A percentile compares a stretch with the other conserved stretches of the same genome.
These are phyloP conservation scores for Colletotrichum lentis DNA, from an alignment of 2,329 filamentous ascomycete species.

Conservation along the genomic window DNA sequence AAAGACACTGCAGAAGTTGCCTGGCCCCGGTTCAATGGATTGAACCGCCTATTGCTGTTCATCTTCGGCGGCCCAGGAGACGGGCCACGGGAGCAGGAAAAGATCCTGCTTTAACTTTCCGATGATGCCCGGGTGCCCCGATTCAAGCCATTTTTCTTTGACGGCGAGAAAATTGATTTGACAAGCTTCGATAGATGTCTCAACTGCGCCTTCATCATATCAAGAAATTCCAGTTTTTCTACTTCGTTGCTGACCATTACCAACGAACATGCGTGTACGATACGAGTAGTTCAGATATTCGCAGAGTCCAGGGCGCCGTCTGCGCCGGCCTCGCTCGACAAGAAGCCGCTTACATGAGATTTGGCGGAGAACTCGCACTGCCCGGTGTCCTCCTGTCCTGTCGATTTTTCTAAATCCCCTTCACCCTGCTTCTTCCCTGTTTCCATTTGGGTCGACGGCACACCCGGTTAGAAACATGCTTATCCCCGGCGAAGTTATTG, in stretches of 20 bases:
- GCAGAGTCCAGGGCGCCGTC: background rate
- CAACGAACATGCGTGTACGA: background rate
- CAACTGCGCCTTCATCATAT: background rate
- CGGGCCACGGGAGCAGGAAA: conserved; percentile 18
- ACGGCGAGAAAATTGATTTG: too few species aligned
- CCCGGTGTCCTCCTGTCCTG: too few species aligned
- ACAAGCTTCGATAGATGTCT: background rate
- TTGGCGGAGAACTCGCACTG: background rate
- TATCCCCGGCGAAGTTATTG: background rate
- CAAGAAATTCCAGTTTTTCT: too few species aligned
- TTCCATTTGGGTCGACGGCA: background rate
- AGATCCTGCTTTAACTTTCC: conserved; percentile 8
- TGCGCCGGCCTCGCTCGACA: background rate
- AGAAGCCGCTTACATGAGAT: background rate
- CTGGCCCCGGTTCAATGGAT: conserved; percentile 12
- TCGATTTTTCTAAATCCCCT: too few species aligned
- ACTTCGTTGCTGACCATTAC: background rate
- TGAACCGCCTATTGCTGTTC: conserved; percentile 18
- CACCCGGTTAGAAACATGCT: background rate
- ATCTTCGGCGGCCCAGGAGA: conserved; percentile 22
- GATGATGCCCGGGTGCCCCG: conserved; percentile 13
- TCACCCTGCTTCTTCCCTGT: background rate
- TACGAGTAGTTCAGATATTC: background rate
- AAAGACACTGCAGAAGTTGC: conserved; percentile 22
- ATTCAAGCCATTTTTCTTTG: too few species aligned